These are phyloP conservation scores for Corchorus capsularis DNA, from an alignment of 345 rosid species.

Conservation along the genomic window DNA sequence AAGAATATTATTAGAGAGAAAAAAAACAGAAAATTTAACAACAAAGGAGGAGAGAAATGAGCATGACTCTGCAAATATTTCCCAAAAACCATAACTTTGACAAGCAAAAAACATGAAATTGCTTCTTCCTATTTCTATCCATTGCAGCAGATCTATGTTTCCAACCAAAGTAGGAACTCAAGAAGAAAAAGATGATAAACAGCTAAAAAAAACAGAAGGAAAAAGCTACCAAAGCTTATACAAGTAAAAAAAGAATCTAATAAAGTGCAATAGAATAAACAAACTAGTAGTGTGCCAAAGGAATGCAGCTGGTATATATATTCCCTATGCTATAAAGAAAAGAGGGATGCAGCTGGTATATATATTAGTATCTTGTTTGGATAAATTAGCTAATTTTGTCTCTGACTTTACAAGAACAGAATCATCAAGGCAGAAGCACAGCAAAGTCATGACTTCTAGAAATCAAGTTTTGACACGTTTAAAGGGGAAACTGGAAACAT, in stretches of 20 bases:
- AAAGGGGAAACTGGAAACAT: too few species aligned
- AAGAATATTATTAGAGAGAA: slow-evolving; percentile 37
- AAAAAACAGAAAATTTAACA: slow-evolving; percentile 51
- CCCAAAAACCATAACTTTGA: slow-evolving; percentile 26
- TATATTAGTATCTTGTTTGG: too few species aligned
- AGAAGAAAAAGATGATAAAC: slow-evolving; percentile 27
- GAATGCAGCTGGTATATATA: too few species aligned
- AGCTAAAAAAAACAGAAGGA: slow-evolving; percentile 16
- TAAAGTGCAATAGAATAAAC: too few species aligned
- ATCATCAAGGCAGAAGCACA: too few species aligned
- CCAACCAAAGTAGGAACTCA: slow-evolving; percentile 34
- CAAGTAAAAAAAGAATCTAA: slow-evolving; percentile 34
- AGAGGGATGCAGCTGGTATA: too few species aligned
- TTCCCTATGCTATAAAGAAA: too few species aligned
- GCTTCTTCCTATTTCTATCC: slow-evolving; percentile 44
- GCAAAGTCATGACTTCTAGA: too few species aligned
- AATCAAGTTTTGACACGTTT: too few species aligned
- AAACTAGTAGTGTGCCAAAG: too few species aligned
- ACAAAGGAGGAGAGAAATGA: slow-evolving; percentile 48
- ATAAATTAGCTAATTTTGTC: too few species aligned
- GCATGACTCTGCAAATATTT: slow-evolving; percentile 31
- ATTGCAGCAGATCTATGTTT: slow-evolving; percentile 64
- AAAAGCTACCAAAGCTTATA: slow-evolving; percentile 21
- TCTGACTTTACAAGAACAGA: too few species aligned
- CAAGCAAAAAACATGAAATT: slow-evolving; percentile 20